These are phyloP conservation scores for Skeletonema menzelii DNA, from an alignment of 108 stramenopile species.

Conservation along the genomic window DNA sequence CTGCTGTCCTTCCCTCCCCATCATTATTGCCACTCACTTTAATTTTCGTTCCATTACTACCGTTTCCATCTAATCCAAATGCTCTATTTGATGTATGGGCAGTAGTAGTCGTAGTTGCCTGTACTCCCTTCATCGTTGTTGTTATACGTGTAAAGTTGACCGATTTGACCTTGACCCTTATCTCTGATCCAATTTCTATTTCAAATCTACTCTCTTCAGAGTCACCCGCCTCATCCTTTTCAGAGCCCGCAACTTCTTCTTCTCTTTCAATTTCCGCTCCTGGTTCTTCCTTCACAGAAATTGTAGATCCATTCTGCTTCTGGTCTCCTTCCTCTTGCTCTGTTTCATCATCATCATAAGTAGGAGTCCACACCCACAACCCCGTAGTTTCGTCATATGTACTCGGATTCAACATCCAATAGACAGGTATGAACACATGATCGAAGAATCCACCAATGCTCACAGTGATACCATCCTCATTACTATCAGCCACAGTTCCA, in stretches of 20 bases:
- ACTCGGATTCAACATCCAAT: constrained; percentile 85
- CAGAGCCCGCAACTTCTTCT: constrained; percentile 15
- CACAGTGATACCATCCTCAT: constrained; percentile 75
- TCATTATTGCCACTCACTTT: constrained; percentile 5
- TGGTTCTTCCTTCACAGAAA: constrained; percentile 5
- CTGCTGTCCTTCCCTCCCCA: constrained; percentile 17
- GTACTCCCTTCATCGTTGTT: constrained; percentile 82
- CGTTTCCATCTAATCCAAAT: constrained; percentile 16
- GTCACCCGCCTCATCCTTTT: not conserved
- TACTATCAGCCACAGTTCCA: constrained; percentile 66
- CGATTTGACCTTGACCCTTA: constrained; percentile 87
- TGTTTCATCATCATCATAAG: constrained; percentile 58
- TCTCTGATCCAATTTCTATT: constrained; percentile 82
- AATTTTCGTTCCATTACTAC: constrained; percentile 7
- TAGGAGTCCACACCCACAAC: constrained; percentile 80
- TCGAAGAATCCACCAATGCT: constrained; percentile 85
- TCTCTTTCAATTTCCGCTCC: constrained; percentile 33
- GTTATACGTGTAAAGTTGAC: constrained; percentile 86
- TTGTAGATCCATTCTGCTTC: constrained; percentile 22
- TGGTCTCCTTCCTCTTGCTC: constrained; percentile 18
- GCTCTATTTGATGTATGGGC: constrained; percentile 23
- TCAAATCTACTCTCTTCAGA: constrained; percentile 58
- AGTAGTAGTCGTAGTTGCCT: constrained; percentile 75
- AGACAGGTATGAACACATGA: constrained; percentile 84
- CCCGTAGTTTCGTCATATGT: constrained; percentile 56